Evolutionary conservation across 2,329 filamentous ascomycete genomes (phyloP).

Genomic region (Tolypocladium ovalisporum): DNA sequence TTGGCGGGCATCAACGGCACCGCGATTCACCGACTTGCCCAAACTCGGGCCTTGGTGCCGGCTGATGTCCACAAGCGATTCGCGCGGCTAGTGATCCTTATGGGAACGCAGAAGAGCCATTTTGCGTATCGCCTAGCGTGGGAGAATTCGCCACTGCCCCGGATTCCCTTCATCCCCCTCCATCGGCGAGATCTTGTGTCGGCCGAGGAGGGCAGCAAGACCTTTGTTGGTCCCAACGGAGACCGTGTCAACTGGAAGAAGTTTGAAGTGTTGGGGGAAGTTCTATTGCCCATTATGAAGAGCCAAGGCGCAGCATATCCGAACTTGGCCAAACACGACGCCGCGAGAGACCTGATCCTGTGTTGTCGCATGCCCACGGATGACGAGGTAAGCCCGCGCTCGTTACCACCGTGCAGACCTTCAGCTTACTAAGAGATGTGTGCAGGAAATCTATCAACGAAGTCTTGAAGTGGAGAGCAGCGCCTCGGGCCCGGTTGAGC

Average conservation of each 20-base stretch:
- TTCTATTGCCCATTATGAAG: slow-evolving; percentile 80
- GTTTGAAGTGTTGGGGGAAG: slow-evolving; percentile 91
- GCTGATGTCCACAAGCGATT: slow-evolving; percentile 69
- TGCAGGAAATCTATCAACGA: slow-evolving; percentile 54
- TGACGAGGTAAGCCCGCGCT: slow-evolving; percentile 62
- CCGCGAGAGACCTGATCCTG: slow-evolving; percentile 63
- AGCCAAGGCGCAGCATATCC: slow-evolving; percentile 80
- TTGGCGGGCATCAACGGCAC: slow-evolving; percentile 86
- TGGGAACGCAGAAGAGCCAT: slow-evolving; percentile 86
- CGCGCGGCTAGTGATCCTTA: slow-evolving; percentile 77
- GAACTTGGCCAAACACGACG: slow-evolving; percentile 57
- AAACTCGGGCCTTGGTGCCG: slow-evolving; percentile 69
- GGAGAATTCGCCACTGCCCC: slow-evolving; percentile 84
- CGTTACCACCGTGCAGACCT: background rate
- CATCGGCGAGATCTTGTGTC: slow-evolving; percentile 83
- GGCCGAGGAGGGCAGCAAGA: slow-evolving; percentile 85
- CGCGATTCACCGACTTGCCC: slow-evolving; percentile 69
- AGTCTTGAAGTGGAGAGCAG: slow-evolving; percentile 47
- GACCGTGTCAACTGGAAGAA: slow-evolving; percentile 95
- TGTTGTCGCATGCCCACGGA: slow-evolving; percentile 74
- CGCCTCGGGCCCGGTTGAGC: slow-evolving; percentile 32
- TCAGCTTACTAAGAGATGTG: background rate
- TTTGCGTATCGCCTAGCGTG: slow-evolving; percentile 94
- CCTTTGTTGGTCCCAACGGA: slow-evolving; percentile 64
- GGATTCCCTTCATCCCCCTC: slow-evolving; percentile 88